A percentile compares a stretch with the other conserved stretches of the same genome.
These are phyloP conservation scores for Ceratocystis papillata DNA, from an alignment of 2,329 filamentous ascomycete species.

Conservation along the genomic window DNA sequence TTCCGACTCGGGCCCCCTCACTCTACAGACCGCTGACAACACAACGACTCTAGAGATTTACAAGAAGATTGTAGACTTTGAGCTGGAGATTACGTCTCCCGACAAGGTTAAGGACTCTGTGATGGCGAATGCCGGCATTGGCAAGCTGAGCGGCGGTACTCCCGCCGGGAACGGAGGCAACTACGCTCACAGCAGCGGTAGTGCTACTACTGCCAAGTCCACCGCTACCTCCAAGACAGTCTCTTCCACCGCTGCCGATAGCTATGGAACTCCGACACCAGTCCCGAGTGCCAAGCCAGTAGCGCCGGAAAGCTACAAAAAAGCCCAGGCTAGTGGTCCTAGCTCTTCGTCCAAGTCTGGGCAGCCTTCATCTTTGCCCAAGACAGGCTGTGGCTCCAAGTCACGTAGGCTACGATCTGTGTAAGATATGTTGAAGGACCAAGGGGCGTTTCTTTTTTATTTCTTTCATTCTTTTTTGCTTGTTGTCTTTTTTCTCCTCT, in stretches of 20 bases:
- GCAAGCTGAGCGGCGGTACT: slow-evolving; percentile 22
- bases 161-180: not conserved
- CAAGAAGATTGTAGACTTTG: slow-evolving; percentile 26
- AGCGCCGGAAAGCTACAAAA: not conserved
- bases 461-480: not conserved
- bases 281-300: not conserved
- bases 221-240: not conserved
- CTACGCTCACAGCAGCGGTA: not conserved
- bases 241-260: not conserved
- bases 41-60: slow-evolving; percentile 25
- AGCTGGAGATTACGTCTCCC: slow-evolving; percentile 26
- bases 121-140: slow-evolving; percentile 27
- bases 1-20: slow-evolving; percentile 23
- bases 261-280: not conserved
- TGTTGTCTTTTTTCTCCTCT: not conserved
- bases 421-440: not conserved
- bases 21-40: slow-evolving; percentile 22
- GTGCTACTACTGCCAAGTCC: not conserved
- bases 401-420: not conserved
- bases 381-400: not conserved
- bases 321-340: not conserved
- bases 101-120: slow-evolving; percentile 24
- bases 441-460: not conserved
- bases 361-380: not conserved
- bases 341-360: not conserved